Conservation (phyloP, 176 grass and related monocot genomes). For the Otatea glauca region DNA sequence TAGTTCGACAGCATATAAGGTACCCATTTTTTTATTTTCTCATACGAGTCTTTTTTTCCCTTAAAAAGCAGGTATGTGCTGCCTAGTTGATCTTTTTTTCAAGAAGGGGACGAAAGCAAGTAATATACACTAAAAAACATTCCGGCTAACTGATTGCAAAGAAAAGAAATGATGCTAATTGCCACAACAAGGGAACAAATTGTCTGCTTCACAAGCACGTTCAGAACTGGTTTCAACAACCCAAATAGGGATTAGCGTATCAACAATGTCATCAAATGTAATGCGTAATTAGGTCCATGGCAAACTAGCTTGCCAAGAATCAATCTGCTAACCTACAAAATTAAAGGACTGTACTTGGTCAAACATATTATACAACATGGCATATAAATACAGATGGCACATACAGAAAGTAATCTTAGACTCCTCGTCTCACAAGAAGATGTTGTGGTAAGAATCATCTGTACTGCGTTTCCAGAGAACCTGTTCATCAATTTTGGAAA, state of each 20-base stretch:
- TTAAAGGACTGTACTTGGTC: background rate
- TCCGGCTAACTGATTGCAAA: background rate
- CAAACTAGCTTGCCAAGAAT: constrained; percentile 17
- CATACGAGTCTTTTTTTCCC: no score
- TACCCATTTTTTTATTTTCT: no score
- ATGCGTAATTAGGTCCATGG: background rate
- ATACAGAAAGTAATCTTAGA: constrained; percentile 16
- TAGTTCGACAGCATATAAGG: no score
- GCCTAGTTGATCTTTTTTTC: background rate
- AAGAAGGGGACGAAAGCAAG: background rate
- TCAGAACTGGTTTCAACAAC: constrained; percentile 7
- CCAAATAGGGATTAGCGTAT: constrained; percentile 10
- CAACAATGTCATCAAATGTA: background rate
- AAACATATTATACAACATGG: constrained; percentile 19
- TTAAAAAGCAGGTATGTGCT: background rate
- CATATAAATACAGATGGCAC: constrained; percentile 17
- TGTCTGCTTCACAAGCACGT: background rate
- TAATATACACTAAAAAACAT: background rate
- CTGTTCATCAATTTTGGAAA: constrained; percentile 82
- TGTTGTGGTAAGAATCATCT: constrained; percentile 10
- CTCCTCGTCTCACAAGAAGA: background rate
- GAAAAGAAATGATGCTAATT: background rate
- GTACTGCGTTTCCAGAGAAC: constrained; percentile 59
- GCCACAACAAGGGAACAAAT: constrained; percentile 3
- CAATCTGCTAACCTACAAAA: constrained; percentile 38